Evolutionary conservation across 495 filamentous ascomycete genomes (phyloP), one percentile per base, ranked within the genome.

Genomic region (Pyrenula aspistea): DNA sequence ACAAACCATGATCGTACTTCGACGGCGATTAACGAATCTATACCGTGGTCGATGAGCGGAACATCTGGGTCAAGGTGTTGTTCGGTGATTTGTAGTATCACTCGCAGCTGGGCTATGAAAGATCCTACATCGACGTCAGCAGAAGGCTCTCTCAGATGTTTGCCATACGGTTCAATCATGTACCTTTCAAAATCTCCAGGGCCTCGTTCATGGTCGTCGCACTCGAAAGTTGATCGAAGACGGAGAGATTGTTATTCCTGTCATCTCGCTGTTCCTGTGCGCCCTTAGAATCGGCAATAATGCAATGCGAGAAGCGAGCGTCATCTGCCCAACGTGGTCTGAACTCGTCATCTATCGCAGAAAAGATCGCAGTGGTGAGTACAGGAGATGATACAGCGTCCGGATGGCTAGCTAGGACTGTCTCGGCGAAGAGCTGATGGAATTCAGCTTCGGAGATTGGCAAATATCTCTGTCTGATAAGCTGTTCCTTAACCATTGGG

Each of bases 371-470:
- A 8, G 31, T 42, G 4, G 31, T 42, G 31, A 42, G 31, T 15
- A 42, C 31, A 42, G 31, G 31, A 15, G 31, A 42, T 15, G 31
- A 42, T 42, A 8, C 31, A 42, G 8, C 15, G 31, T 42, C 59
- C 2, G 56, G 59, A 1, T 57, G 61, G 4, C 80, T 75, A 0
- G 72, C 68, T 1, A 66, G 56, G 23, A 83, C 72, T 15, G 77
- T 73, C 60, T 83, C 77, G 47, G 77, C 65, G 57, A 83, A 80
- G 64, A 77, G 68, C 2, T 59, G 53, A 23, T 61, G 63, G 12
- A 65, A 51, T 8, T 61, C 60, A 12, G 49, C 12, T 47, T 67
- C 63, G 0, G 78, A 79, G 31, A 42, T 42, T 4, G 31, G 31
- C 31, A 42, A 15, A 15, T 42, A 42, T 42, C 15, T 20, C 79